Base-by-base conservation (phyloP, 768 basidiomycete genomes). In the Leccinum obscurum region DNA sequence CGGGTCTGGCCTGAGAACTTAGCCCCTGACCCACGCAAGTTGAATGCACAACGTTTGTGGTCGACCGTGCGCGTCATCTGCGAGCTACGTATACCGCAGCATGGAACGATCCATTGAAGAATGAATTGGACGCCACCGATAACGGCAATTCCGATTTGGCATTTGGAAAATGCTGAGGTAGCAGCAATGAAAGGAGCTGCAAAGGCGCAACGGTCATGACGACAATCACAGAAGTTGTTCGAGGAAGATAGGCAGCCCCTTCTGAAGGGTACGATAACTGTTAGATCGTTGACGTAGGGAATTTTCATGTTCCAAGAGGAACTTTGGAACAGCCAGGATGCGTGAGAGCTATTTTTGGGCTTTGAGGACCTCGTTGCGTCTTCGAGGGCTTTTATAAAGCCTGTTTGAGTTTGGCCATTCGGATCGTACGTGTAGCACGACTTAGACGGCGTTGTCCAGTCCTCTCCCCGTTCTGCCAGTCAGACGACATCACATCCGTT, bases 271-370 rank as follows among this genome's bases (percentile, higher is more conserved):
- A n/a, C 7, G 54, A 54, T 51, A 50, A 55, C 57, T 58, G 52
- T 30, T 49, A 32, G 66, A 70, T 64, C 62, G 57, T 60, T 62
- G 59, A 60, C 58, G 61, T 61, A 66, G 53, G 37, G 22, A 49
- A 50, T 35, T 54, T 64, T 64, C 58, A 62, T 67, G 59, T 71
- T 68, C 67, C 32, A 62, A 58, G 52, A 11, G 49, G 62, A 51
- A 64, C 60, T 55, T 57, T 62, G 54, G 50, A 32, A 15, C 13
- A 34, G 30, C 37, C 49, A 49, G 24, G 11, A 57, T 37, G 66
- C 67, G 67, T 71, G 69, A 62, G 65, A 70, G 48, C 60, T 62
- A 68, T 68, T 66, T 70, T 68, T 61, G 66, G 70, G 64, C 26
- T 15, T 15, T 8, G 34, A 49, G 39, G 30, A 59, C 69, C 69